Base-by-base conservation (phyloP, 2,329 filamentous ascomycete genomes). In the Aspergillus pseudotamarii region DNA sequence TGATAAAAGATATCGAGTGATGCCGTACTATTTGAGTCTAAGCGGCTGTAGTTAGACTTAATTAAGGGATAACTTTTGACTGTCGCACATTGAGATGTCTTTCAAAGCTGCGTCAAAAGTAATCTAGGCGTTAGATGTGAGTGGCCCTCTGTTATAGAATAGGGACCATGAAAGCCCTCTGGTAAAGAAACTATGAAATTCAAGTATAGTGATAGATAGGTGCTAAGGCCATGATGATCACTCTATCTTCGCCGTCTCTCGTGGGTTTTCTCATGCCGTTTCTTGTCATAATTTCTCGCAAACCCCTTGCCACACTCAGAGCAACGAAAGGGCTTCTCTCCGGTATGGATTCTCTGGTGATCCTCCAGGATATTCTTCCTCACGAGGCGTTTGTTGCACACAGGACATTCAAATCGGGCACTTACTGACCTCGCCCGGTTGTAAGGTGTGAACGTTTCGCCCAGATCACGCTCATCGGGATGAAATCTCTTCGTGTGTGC, bases 311-410 rank as follows among this genome's bases (percentile, higher is more conserved):
- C 43, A 23, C 21, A 46, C 43, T 46, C 43, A 46, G 43, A 46
- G 21, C 60, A 62, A 10, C 50, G 46, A 59, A 50, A 62, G 19
- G 56, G 60, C 3, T 38, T 62, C 16, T 58, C 60, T 4, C 56
- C 60, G 2, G n/a, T 28, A 59, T 62, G 60, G 1, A 43, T 11
- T 46, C 60, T 41, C 2, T 2, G n/a, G 38, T 62, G 60, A 3
- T 58, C 60, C 28, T 59, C 28, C 36, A 62, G 12, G 19, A 58
- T 62, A 59, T 55, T 59, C 19, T 32, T 53, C 21, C 60, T 58
- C 19, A 23, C 28, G 10, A 62, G 58, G 9, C 14, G 43, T 26
- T 38, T 46, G 3, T 48, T 8, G 14, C 60, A 58, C 6, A 30
- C 19, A 4, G n/a, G 14, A 46, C 60, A 62, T 30, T 38, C 16